Evolutionary conservation across 2,329 filamentous ascomycete species (phyloP), one percentile per base, ranked within the genome.

Genomic region (Blumeria hordei): DNA sequence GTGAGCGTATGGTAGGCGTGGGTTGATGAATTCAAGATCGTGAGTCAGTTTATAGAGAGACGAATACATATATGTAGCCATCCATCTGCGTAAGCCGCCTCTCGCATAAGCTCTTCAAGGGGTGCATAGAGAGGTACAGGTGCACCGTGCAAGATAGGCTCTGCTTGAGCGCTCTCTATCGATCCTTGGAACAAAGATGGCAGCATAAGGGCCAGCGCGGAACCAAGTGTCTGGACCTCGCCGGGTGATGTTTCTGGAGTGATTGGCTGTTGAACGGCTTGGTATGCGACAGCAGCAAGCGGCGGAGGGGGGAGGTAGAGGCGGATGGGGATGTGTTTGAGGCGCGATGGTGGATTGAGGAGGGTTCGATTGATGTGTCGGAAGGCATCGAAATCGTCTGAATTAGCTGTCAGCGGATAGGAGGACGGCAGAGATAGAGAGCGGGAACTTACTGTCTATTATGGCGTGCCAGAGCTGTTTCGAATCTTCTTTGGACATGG

Each of bases 1-100:
- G 21, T 28, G 21, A 28, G 21, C 21, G 21, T 28, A 28, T 28
- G 21, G 21, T 28, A 28, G 21, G 4, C 21, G 21, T 28, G 21
- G 21, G 21, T 28, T 28, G 21, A 28, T 28, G 21, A 28, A 28
- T 4, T 28, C 2, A 28, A 28, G 21, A 28, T 28, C 21, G 21
- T 28, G 21, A 28, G 21, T 28, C 21, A 28, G 21, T 28, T 28
- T 28, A 2, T 28, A 28, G 21, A 45, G 3, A 52, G 6, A 10
- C 49, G 49, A 5, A 95, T 76, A 54, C 87, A 84, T 44, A 95
- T 68, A 67, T 87, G 86, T 32, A 94, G 67, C 83, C 88, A 98
- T 0, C 92, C 92, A 68, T 98, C 92, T 0, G 87, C 80, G 71
- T 95, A 96, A 1, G 86, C 80, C 3, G 85, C 83, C 63, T 83